Evolutionary conservation across 306 rosid genomes (phyloP).

Genomic region (Dalbergia cochinchinensis): DNA sequence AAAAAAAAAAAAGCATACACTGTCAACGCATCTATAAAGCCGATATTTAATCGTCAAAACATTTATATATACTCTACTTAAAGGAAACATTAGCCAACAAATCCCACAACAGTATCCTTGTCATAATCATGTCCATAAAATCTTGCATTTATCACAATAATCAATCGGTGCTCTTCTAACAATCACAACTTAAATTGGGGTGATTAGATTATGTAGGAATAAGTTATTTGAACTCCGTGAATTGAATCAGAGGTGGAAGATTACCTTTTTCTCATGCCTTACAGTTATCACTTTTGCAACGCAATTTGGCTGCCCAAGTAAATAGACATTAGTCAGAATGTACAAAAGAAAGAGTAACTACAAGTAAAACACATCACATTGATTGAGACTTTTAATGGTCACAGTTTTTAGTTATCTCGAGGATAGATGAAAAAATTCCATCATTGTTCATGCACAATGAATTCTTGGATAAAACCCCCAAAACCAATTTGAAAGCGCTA

Average conservation of each 20-base stretch:
- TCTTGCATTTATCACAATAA: background rate
- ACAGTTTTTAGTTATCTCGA: background rate
- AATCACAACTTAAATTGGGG: background rate
- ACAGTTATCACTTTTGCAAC: constrained; percentile 71
- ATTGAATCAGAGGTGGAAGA: too few relatives aligned
- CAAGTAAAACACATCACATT: background rate
- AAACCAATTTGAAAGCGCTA: background rate
- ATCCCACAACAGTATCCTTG: background rate
- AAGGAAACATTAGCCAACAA: constrained; percentile 11
- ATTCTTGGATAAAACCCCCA: constrained; percentile 7
- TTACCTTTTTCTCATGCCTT: constrained; percentile 77
- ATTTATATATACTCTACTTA: background rate
- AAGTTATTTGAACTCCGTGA: too few relatives aligned
- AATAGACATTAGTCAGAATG: constrained; percentile 36
- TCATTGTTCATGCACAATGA: background rate
- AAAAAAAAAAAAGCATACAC: background rate
- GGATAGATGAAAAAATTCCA: constrained; percentile 2
- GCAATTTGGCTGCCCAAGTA: constrained; percentile 71
- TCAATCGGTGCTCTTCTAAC: constrained; percentile 14
- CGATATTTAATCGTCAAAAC: background rate
- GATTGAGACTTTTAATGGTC: constrained; percentile 19
- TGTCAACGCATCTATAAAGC: background rate
- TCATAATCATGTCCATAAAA: background rate
- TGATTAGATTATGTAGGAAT: background rate
- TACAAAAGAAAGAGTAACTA: background rate